Base-by-base conservation (phyloP, 2,329 filamentous ascomycete genomes). In the Sclerotinia subarctica region DNA sequence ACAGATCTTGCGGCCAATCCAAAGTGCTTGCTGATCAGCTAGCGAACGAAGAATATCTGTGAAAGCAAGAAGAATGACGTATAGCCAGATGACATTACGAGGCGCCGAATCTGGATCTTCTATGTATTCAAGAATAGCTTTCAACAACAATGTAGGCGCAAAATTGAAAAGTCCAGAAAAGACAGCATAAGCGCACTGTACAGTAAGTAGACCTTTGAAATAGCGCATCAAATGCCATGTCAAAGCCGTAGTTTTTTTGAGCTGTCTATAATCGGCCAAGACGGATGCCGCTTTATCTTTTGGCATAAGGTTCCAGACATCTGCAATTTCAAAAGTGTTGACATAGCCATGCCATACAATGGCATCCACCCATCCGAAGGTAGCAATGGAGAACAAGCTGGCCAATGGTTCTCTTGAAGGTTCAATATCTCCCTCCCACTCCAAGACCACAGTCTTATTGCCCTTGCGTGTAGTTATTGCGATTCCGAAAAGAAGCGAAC, bases 1-100 rank as follows among this genome's bases (percentile, higher is more conserved):
- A 79, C 94, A 97, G 70, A 98, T 91, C 79, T 93, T 97, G 67
- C 95, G 90, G 21, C 95, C 95, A 69, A 96, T 90, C 91, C 92
- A 99, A 0, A 99, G 84, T 11, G 93, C 92, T 78, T 95, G 91
- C 26, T 91, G 92, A 78, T 95, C 93, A 44, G 89, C 65, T 15
- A 62, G 47, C 21, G 94, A 95, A 69, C 93, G 91, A 32, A 95
- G 81, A 52, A 91, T 84, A 69, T 95, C 93, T 10, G 94, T 90
- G 52, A 93, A 83, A 52, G 96, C 94, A 10, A 99, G 86, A 2
- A 97, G 84, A 58, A 96, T 93, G 58, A 98, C 95, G 75, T 94
- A 97, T 63, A 99, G 88, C 95, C 95, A 99, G 29, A 96, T 89
- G 24, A 97, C 93, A 77, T 95, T 98, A 62, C 85, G 81, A 0